These are phyloP conservation scores for Hypoxylon lenormandii DNA, from an alignment of 495 filamentous ascomycete genomes.

Conservation along the genomic window DNA sequence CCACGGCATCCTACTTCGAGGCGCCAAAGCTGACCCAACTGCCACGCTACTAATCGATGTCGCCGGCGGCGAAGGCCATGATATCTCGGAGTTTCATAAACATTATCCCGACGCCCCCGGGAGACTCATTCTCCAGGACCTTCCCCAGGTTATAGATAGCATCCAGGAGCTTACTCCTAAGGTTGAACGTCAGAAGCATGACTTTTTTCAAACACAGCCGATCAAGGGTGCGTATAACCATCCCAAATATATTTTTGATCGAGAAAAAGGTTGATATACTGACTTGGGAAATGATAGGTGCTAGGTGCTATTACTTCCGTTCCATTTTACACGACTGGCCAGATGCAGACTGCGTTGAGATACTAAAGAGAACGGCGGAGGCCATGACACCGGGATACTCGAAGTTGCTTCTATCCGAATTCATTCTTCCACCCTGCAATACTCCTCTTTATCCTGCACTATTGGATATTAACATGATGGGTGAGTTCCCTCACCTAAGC, in stretches of 20 bases:
- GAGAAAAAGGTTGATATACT: not conserved
- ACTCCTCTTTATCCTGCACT: constrained; percentile 47
- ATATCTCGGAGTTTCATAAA: constrained; percentile 56
- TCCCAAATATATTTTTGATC: not conserved
- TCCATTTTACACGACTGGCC: constrained; percentile 58
- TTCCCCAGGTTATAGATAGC: constrained; percentile 54
- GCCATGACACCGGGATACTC: constrained; percentile 50
- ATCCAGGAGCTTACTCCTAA: constrained; percentile 32
- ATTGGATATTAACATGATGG: constrained; percentile 60
- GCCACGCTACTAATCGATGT: constrained; percentile 65
- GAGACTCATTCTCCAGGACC: constrained; percentile 60
- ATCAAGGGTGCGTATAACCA: constrained; percentile 52
- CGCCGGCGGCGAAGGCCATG: constrained; percentile 60
- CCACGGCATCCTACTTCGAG: constrained; percentile 18
- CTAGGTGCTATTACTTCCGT: constrained; percentile 62
- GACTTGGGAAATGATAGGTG: constrained; percentile 46
- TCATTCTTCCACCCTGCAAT: constrained; percentile 56
- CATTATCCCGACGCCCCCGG: constrained; percentile 55
- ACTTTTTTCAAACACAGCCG: constrained; percentile 61
- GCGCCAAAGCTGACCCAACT: constrained; percentile 40
- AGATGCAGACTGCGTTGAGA: constrained; percentile 49
- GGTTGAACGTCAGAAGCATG: constrained; percentile 52
- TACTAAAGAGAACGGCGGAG: constrained; percentile 55
- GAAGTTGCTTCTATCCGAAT: constrained; percentile 61
- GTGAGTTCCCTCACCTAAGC: not conserved